Conservation (phyloP, 1,284 basidiomycete species). For the Leccinum angustisporum region DNA sequence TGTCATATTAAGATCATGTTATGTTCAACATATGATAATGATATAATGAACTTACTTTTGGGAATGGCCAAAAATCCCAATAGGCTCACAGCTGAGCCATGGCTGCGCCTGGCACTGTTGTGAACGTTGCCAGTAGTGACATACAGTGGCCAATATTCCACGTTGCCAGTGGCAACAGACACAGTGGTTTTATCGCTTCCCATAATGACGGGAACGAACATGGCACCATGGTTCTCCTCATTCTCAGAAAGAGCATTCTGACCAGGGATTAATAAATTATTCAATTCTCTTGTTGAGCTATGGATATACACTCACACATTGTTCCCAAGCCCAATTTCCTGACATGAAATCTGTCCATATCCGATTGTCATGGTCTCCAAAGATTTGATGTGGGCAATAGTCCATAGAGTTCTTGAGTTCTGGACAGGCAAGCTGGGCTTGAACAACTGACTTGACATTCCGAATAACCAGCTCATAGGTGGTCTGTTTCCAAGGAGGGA, state of each 20-base stretch:
- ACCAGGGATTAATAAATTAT: background rate
- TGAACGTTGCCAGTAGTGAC: background rate
- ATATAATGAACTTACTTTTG: background rate
- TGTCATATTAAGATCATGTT: background rate
- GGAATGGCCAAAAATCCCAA: background rate
- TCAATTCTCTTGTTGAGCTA: background rate
- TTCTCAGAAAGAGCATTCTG: background rate
- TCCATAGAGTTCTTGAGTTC: background rate
- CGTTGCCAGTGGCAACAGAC: conserved; percentile 4
- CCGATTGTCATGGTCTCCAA: background rate
- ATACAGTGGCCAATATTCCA: background rate
- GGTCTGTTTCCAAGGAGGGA: background rate
- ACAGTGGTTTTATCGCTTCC: conserved; percentile 13
- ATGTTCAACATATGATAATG: background rate
- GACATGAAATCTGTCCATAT: background rate
- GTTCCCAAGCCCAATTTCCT: background rate
- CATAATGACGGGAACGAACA: conserved; percentile 6
- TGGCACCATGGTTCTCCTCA: background rate
- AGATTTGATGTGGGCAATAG: background rate
- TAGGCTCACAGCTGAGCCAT: background rate
- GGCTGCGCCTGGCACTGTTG: background rate
- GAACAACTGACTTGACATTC: background rate
- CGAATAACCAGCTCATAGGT: background rate
- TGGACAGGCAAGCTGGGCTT: background rate
- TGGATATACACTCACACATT: background rate